Percentiles rank a stretch among this genome's conserved stretches.
Conservation (phyloP, 768 basidiomycete species). For the Rubroboletus satanas region DNA sequence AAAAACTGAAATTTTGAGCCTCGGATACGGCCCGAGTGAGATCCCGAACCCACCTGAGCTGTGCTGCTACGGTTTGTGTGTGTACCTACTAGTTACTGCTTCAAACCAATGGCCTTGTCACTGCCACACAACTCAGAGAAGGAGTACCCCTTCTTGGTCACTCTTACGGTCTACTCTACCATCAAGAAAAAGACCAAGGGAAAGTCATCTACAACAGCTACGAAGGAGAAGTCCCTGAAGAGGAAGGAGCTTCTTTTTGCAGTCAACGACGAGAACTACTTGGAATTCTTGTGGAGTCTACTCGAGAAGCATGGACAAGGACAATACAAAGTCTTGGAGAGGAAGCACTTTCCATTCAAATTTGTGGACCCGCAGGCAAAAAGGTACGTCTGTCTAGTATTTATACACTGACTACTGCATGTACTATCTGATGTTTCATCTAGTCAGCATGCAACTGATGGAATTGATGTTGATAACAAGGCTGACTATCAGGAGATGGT, state of each 20-base stretch:
- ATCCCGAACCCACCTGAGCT: too few relatives aligned
- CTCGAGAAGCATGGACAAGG: constrained; percentile 12
- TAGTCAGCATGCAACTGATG: not conserved
- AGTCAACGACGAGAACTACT: not conserved
- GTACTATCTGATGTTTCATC: too few relatives aligned
- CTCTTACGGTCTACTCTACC: not conserved
- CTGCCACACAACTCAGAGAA: not conserved
- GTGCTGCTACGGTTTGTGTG: too few relatives aligned
- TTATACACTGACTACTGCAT: too few relatives aligned
- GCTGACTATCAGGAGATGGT: constrained; percentile 16
- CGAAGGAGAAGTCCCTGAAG: constrained; percentile 5
- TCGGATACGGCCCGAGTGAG: too few relatives aligned
- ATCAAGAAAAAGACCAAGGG: not conserved
- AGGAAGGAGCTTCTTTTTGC: constrained; percentile 2
- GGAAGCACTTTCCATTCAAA: constrained; percentile 6
- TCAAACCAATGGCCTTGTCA: too few relatives aligned
- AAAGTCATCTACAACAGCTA: not conserved
- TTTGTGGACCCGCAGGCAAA: constrained; percentile 4
- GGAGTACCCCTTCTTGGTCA: too few relatives aligned
- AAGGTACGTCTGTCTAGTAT: not conserved
- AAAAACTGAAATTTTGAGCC: too few relatives aligned
- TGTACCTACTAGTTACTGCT: too few relatives aligned
- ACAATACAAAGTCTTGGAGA: constrained; percentile 23
- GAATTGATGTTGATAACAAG: constrained; percentile 10
- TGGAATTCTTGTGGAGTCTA: constrained; percentile 2